Evolutionary conservation across 1,284 basidiomycete genomes (phyloP), one percentile per base, ranked within the genome.

Genomic region (Trichosporon faecale): DNA sequence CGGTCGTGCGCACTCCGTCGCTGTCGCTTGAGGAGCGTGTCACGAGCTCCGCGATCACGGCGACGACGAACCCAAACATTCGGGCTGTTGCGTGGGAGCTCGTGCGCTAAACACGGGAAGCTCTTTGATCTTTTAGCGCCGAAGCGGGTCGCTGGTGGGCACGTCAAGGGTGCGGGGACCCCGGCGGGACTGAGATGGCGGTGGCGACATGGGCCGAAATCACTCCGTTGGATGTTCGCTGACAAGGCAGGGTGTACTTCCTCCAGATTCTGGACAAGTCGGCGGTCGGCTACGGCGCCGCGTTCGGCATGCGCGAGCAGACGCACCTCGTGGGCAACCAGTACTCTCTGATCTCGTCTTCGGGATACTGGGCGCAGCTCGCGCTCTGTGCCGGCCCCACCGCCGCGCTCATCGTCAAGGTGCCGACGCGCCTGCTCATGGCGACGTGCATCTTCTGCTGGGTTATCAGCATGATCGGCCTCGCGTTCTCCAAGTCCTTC

Each of bases 221-320:
- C 35, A 35, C 33, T 35, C 33, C 46, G 7, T 49, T 5, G 8
- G 27, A 12, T 33, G 27, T 33, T 23, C 11, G 35, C 35, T 37
- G 12, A 37, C 35, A 14, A 12, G 25, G 3, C n/a, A 67, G 76
- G 79, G 77, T 81, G 18, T 80, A 80, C 71, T 79, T 80, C 72
- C 73, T 81, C 21, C 80, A 81, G 66, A 80, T 80, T 63, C 71
- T 82, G 46, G 81, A 82, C 75, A 82, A 82, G 72, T 66, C 66
- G 46, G 70, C 68, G 35, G 78, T 76, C 65, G 73, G 74, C 18
- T 72, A 75, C 33, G 73, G 70, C 18, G 72, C 73, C 0, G 68
- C 73, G 3, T 74, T 76, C 68, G 78, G 68, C 27, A 66, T 69
- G 68, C 60, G 65, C 52, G 69, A 70, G 11, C 75, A 78, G 66